phyloP scores from a whole-genome alignment of 73 alveolate species.

The Breviolum minutum region DNA sequence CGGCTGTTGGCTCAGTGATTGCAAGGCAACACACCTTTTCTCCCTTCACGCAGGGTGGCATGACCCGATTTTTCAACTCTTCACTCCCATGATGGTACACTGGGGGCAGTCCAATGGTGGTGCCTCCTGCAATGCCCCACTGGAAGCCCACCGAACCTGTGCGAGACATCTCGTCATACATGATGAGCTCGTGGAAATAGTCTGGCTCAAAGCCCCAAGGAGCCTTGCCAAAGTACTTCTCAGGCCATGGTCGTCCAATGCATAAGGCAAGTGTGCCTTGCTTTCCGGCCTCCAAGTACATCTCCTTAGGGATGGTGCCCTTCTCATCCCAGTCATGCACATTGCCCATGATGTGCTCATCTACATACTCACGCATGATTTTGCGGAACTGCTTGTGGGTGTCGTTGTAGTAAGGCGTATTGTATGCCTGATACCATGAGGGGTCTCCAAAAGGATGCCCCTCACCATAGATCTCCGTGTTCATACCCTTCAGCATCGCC shows the following conservation, averaged over 20 bases:
- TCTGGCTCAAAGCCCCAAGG: slow-evolving; percentile 74
- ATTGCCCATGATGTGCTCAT: slow-evolving; percentile 67
- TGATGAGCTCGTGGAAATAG: not conserved
- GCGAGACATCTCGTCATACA: slow-evolving; percentile 55
- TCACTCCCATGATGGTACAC: slow-evolving; percentile 72
- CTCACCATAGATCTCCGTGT: slow-evolving; percentile 44
- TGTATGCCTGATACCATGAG: slow-evolving; percentile 40
- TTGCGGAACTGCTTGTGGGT: slow-evolving; percentile 41
- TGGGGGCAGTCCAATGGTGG: slow-evolving; percentile 73
- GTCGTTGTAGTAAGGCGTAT: slow-evolving; percentile 17
- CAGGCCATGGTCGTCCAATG: slow-evolving; percentile 69
- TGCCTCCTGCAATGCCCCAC: slow-evolving; percentile 56
- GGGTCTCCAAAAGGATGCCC: slow-evolving; percentile 69
- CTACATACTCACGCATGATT: slow-evolving; percentile 48
- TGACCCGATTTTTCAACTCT: slow-evolving; percentile 37
- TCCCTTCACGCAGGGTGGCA: slow-evolving; percentile 63
- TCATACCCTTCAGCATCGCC: slow-evolving; percentile 55
- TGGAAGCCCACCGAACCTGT: slow-evolving; percentile 70
- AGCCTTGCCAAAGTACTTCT: slow-evolving; percentile 49
- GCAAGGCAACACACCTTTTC: slow-evolving; percentile 70
- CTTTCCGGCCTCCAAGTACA: slow-evolving; percentile 82
- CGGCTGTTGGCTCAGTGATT: slow-evolving; percentile 86
- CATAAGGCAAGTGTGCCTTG: slow-evolving; percentile 70
- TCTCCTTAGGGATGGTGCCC: slow-evolving; percentile 82
- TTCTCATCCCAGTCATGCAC: slow-evolving; percentile 86